Evolutionary conservation across 257 asterid species (phyloP).

Genomic region (Solanum acaule): DNA sequence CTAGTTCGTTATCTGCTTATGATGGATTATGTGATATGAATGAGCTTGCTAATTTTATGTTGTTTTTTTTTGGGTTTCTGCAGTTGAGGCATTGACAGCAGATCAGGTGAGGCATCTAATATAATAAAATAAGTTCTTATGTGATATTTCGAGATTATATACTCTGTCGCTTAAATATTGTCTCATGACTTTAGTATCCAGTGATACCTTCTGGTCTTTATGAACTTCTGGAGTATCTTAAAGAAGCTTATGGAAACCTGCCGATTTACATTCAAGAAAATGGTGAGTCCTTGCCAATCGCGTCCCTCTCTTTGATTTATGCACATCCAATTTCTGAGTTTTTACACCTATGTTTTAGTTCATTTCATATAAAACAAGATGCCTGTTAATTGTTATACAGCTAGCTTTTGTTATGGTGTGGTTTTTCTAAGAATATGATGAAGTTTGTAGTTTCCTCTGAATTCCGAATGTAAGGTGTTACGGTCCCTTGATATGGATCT

Average conservation of each 20-base stretch:
- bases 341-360: background rate
- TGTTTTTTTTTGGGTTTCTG: background rate
- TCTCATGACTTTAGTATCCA: background rate
- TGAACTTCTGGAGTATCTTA: background rate
- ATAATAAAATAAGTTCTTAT: background rate
- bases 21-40: background rate
- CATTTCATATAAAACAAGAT: background rate
- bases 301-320: background rate
- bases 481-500: background rate
- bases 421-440: background rate
- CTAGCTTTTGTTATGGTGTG: background rate
- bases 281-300: constrained; percentile 13
- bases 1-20: background rate
- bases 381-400: background rate
- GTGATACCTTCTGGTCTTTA: background rate
- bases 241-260: constrained; percentile 45
- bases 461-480: background rate
- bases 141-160: constrained; percentile 20
- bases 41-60: background rate
- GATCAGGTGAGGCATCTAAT: background rate
- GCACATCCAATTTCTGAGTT: background rate
- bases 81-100: background rate
- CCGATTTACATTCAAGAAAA: constrained; percentile 37
- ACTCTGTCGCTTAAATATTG: constrained; percentile 21
- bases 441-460: background rate